Evolutionary conservation across 2,329 filamentous ascomycete genomes (phyloP).

Genomic region (Ceratocystis lukuohia): DNA sequence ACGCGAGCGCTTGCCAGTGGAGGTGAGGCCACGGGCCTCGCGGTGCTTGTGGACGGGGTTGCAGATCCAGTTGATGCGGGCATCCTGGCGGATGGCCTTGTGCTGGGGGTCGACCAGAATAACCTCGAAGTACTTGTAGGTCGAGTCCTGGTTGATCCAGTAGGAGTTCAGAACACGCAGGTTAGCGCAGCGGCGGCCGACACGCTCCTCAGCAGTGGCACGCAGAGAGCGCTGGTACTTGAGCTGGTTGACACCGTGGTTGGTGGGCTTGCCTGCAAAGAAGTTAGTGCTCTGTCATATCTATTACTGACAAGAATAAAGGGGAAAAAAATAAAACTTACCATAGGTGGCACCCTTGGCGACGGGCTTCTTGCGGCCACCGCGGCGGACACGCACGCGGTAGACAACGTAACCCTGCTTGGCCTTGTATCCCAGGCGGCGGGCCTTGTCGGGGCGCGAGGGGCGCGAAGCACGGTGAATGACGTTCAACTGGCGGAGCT

Average conservation of each 20-base stretch:
- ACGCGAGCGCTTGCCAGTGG: constrained; percentile 98
- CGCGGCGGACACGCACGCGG: constrained; percentile 94
- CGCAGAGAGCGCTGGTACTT: constrained; percentile 99
- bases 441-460: constrained; percentile 98
- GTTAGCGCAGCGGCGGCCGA: constrained; percentile 97
- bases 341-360: constrained; percentile 98
- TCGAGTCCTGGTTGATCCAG: constrained; percentile 99
- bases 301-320: not conserved
- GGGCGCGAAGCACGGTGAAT: constrained; percentile 98
- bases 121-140: constrained; percentile 99
- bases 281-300: constrained; percentile 21
- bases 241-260: constrained; percentile 99
- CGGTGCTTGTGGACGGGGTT: constrained; percentile 99
- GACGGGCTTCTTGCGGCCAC: constrained; percentile 94
- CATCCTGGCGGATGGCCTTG: constrained; percentile 98
- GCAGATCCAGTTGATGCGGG: constrained; percentile 99
- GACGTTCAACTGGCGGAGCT: constrained; percentile 99
- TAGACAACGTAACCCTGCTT: constrained; percentile 99
- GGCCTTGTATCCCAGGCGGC: constrained; percentile 99
- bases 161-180: constrained; percentile 99
- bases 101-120: constrained; percentile 99
- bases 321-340: constrained; percentile 35
- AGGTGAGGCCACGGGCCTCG: constrained; percentile 90
- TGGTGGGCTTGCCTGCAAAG: constrained; percentile 89
- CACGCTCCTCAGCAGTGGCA: constrained; percentile 98